Base-by-base conservation (phyloP, 306 rosid genomes). In the Gynostemma pentaphyllum region DNA sequence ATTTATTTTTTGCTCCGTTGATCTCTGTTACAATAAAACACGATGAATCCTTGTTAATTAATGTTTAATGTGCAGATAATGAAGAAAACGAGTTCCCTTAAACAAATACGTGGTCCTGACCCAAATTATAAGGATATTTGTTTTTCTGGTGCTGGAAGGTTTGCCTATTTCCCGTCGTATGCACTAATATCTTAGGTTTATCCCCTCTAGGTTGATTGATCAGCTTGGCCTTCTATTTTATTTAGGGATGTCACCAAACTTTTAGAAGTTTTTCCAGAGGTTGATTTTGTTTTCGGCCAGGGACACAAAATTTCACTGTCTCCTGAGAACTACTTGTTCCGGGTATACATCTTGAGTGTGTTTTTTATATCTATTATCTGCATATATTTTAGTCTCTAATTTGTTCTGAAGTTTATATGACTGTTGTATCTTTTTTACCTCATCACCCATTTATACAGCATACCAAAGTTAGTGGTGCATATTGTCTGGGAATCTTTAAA, bases 121-220 rank as follows among this genome's bases (percentile, higher is more conserved):
- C 81, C 79, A 14, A 76, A 62, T 76, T 80, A 66, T 55, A 42
- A 73, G 4, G 81, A 80, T 73, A 70, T 80, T 50, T 80, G 84
- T 54, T 80, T 80, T 51, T 69, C 81, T 32, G 84, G 81, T 23
- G 79, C 84, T 61, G 84, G 79, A 67, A 76, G 84, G 84, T 80
- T 75, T 69, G 59, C 62, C 41, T 80, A 72, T 61, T 52, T 62
- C 53, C 66, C 57, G 40, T n/a, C 9, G 34, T 29, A 37, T 40
- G 45, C 23, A 10, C 9, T 7, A 7, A 67, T 45, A 30, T 13
- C 52, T 68, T 9, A 47, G 34, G 45, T 42, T 14, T 63, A 24
- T 18, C 44, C 18, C n/a, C 44, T 39, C 52, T 54, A 47, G 67
- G 26, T 41, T 67, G 69, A 40, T 52, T 62, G 37, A 16, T 45